phyloP scores from a whole-genome alignment of 129 eudicot species.

The Heracleum sosnowskyi region DNA sequence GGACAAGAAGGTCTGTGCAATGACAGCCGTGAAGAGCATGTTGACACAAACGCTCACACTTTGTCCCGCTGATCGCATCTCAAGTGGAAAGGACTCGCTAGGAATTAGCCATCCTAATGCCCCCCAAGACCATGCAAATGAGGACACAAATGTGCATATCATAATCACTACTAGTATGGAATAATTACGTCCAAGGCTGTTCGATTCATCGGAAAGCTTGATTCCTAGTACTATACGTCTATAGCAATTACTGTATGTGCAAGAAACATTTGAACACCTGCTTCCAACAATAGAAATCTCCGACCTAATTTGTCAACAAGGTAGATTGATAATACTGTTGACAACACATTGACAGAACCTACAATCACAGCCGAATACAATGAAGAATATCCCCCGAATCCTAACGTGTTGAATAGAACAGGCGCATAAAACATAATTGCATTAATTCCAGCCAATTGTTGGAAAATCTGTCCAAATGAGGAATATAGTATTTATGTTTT shows the following conservation, averaged over 20 bases:
- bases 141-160: slow-evolving; percentile 67
- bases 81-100: slow-evolving; percentile 77
- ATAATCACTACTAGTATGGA: slow-evolving; percentile 65
- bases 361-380: slow-evolving; percentile 78
- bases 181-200: slow-evolving; percentile 28
- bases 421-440: slow-evolving; percentile 98
- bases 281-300: slow-evolving; percentile 60
- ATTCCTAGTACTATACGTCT: slow-evolving; percentile 54
- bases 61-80: slow-evolving; percentile 84
- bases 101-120: slow-evolving; percentile 95
- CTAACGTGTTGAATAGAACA: slow-evolving; percentile 64
- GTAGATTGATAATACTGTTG: slow-evolving; percentile 81
- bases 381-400: slow-evolving; percentile 57
- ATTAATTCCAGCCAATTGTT: slow-evolving; percentile 81
- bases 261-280: slow-evolving; percentile 85
- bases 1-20: slow-evolving; percentile 82
- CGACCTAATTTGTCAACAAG: slow-evolving; percentile 77
- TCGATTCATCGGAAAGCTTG: slow-evolving; percentile 45
- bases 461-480: slow-evolving; percentile 47
- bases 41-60: slow-evolving; percentile 80
- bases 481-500: no score
- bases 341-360: slow-evolving; percentile 79
- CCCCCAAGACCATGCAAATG: slow-evolving; percentile 98
- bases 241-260: slow-evolving; percentile 66
- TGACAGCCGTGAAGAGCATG: slow-evolving; percentile 72